Evolutionary conservation across 2,329 filamentous ascomycete genomes (phyloP), one percentile per base, ranked within the genome.

Genomic region (Aspergillus unguis): DNA sequence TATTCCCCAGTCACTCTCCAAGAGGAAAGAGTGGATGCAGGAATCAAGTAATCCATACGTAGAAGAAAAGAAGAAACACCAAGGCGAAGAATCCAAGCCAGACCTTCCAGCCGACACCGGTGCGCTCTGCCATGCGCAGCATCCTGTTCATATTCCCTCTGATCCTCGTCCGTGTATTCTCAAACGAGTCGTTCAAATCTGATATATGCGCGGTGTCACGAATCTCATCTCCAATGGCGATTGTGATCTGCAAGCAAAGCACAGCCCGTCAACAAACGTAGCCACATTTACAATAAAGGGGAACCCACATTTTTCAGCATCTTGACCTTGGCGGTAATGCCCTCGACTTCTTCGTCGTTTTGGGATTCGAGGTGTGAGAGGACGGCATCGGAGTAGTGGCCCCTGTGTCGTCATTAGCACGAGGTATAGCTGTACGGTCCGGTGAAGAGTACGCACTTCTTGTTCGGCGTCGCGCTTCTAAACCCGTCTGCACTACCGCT

Each of bases 71-170:
- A 50, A 92, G 68, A 57, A 87, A 83, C 17, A 97, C 89, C 33
- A 85, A 88, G 5, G 84, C 80, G 70, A 99, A 96, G 74, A 99
- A 99, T 40, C 78, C 80, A 47, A 96, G 71, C 94, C 94, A 99
- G 52, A 92, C 88, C 73, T 84, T 92, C 94, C 94, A 99, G 65
- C 91, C 87, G 7, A 99, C 86, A n/a, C 94, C 94, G 2, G 92
- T 95, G 64, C 85, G 81, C 75, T 97, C 84, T 4, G 94, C 94
- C 94, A 99, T 99, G 49, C 92, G 70, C 60, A 97, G 75, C 94
- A 99, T 99, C 54, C 92, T 81, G 69, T 90, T 96, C 94, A 99
- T 97, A 17, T 95, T 97, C 49, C 92, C 91, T 41, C 86, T 83
- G 57, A 99, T 77, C 58, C 88, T 83, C 48, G 91, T 75, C 32